Conservation (phyloP, 2,329 filamentous ascomycete species). For the Trichophyton rubrum region DNA sequence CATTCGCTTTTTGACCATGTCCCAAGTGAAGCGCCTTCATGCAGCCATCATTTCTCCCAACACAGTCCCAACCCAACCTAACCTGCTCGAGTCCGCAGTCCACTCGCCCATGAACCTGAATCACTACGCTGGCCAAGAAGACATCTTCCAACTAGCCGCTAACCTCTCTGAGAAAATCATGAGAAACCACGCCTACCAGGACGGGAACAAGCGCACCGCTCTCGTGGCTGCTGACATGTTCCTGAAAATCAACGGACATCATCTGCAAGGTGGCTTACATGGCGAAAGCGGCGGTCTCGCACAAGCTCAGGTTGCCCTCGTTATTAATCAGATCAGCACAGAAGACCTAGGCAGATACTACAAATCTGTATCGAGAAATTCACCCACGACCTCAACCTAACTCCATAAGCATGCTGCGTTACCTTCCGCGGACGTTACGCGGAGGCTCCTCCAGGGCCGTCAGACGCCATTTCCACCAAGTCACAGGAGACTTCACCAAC, state of each 20-base stretch:
- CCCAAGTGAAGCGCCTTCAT: slow-evolving; percentile 11
- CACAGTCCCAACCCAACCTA: slow-evolving; percentile 14
- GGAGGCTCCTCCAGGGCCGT: background rate
- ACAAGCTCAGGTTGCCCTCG: slow-evolving; percentile 13
- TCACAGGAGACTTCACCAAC: slow-evolving; percentile 16
- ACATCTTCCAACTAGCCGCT: slow-evolving; percentile 20
- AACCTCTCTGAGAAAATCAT: slow-evolving; percentile 21
- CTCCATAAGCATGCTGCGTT: background rate
- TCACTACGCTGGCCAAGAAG: slow-evolving; percentile 16
- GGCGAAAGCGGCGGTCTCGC: slow-evolving; percentile 7
- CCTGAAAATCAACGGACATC: slow-evolving; percentile 20
- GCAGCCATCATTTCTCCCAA: background rate
- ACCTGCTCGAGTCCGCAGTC: slow-evolving; percentile 19
- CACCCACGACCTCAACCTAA: too few species aligned
- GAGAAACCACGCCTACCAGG: slow-evolving; percentile 22
- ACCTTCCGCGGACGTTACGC: background rate
- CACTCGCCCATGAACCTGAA: slow-evolving; percentile 20
- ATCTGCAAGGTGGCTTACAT: slow-evolving; percentile 14
- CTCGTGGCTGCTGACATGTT: slow-evolving; percentile 23
- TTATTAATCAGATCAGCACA: slow-evolving; percentile 11
- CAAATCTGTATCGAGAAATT: background rate
- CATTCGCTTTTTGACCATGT: slow-evolving; percentile 10
- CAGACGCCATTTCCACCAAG: slow-evolving; percentile 16
- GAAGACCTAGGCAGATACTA: slow-evolving; percentile 4
- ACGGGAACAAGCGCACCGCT: slow-evolving; percentile 23